Base-by-base conservation (phyloP, 805 yeast species). In the Candida ortonii region DNA sequence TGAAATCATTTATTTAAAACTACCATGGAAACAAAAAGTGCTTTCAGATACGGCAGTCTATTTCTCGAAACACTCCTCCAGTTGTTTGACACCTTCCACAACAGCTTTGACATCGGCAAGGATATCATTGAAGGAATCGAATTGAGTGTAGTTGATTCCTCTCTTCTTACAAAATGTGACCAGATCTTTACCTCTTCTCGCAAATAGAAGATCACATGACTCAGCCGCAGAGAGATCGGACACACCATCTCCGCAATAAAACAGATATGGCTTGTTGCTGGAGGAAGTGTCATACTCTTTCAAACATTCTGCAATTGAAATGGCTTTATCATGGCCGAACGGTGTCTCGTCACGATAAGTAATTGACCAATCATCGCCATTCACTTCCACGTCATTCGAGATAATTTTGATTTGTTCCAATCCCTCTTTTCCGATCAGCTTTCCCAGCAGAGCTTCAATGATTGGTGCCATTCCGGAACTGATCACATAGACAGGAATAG, bases 161-260 rank as follows among this genome's bases (percentile, higher is more conserved):
- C 88, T 90, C 29, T 80, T 67, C 47, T 71, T 72, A 65, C 97
- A 93, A 65, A 78, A 90, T 24, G 79, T 80, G 48, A 90, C 82
- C 49, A 93, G 72, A 57, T 93, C 97, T 52, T 83, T 78, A 31
- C 97, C 98, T 46, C 78, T 77, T 65, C 88, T 90, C 28, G 98
- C 98, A 62, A 90, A 93, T 46, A 93, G 66, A 48, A 90, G 68
- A 60, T 93, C 90, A 25, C 98, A 88, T 61, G 93, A 96, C 55
- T 84, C 81, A 16, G 97, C 97, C 16, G 98, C 98, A 38, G 87
- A 77, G 49, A 93, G 68, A 61, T 93, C 99, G 28, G 94, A 81
- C 20, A 93, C 96, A 45, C 99, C 99, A 59, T 93, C 99, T 39
- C 99, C 99, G 54, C 95, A 85, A 68, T 93, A 93, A 59, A 90